These are phyloP conservation scores for Picochlorum sp. DNA, from an alignment of 139 green algal species.

Conservation along the genomic window DNA sequence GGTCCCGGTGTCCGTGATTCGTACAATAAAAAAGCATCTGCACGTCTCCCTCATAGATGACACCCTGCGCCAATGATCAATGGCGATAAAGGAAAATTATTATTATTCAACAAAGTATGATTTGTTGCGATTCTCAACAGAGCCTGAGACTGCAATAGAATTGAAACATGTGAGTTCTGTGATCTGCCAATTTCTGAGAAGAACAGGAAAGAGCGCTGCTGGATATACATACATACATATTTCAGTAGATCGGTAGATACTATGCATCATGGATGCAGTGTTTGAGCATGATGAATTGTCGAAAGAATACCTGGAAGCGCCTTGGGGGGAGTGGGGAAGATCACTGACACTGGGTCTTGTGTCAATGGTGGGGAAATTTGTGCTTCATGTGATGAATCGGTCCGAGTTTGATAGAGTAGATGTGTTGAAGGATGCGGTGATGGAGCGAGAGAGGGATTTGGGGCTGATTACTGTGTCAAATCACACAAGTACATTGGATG, in stretches of 20 bases:
- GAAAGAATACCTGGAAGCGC: conserved; percentile 22
- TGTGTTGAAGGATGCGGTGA: conserved; percentile 22
- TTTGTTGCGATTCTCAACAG: no score
- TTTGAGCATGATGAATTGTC: conserved; percentile 22
- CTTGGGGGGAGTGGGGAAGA: conserved; percentile 52
- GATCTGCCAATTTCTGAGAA: background rate
- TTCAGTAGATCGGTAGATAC: background rate
- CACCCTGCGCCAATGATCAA: no score
- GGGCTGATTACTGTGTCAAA: conserved; percentile 69
- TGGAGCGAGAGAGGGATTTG: conserved; percentile 17
- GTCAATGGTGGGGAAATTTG: conserved; percentile 36
- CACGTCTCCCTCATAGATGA: no score
- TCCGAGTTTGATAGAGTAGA: conserved; percentile 19
- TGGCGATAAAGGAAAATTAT: no score
- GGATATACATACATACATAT: background rate
- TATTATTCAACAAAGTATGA: no score
- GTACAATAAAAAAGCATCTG: no score
- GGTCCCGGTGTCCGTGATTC: no score
- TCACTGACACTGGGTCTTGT: conserved; percentile 45
- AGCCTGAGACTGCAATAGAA: no score
- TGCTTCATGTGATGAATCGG: conserved; percentile 46
- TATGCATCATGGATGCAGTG: conserved; percentile 19
- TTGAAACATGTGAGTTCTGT: background rate
- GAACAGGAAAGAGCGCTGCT: background rate
- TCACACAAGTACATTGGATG: conserved; percentile 83